phyloP scores from a whole-genome alignment of 2,329 filamentous ascomycete genomes.

The Fusarium sp. region DNA sequence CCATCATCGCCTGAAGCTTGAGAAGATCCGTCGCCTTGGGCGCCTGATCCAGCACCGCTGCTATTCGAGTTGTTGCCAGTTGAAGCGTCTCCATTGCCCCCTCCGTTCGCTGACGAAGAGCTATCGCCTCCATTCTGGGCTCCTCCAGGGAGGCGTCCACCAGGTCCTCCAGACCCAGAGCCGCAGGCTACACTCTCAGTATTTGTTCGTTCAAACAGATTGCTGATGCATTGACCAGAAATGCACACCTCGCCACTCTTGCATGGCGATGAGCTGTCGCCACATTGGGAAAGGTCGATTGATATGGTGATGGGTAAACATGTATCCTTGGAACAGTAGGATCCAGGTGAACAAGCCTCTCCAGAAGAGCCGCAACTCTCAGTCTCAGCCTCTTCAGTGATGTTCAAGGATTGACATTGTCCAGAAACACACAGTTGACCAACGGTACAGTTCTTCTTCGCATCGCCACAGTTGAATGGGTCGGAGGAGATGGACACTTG shows the following conservation, averaged over 20 bases:
- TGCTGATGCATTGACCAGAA: conserved; percentile 22
- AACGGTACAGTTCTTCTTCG: conserved; percentile 15
- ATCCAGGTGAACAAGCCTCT: conserved; percentile 13
- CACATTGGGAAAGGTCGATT: conserved; percentile 21
- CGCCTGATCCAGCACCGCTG: background rate
- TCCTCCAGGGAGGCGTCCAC: conserved; percentile 15
- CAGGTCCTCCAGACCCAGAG: conserved; percentile 18
- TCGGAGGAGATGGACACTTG: conserved; percentile 30
- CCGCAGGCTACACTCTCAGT: conserved; percentile 8
- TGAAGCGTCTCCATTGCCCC: background rate
- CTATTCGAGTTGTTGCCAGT: background rate
- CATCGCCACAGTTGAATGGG: conserved; percentile 14
- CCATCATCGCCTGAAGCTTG: background rate
- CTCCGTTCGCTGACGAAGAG: background rate
- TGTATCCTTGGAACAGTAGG: conserved; percentile 10
- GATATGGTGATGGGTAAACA: conserved; percentile 24
- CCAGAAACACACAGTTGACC: conserved; percentile 29
- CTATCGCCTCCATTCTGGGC: background rate
- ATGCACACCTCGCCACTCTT: conserved; percentile 20
- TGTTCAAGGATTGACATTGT: conserved; percentile 14
- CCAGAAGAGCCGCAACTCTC: conserved; percentile 11
- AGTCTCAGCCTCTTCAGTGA: background rate
- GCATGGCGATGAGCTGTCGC: conserved; percentile 7
- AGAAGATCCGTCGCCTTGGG: background rate
- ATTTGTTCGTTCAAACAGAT: conserved; percentile 9